phyloP scores from a whole-genome alignment of 345 rosid genomes.

The Melastoma malabathricum region DNA sequence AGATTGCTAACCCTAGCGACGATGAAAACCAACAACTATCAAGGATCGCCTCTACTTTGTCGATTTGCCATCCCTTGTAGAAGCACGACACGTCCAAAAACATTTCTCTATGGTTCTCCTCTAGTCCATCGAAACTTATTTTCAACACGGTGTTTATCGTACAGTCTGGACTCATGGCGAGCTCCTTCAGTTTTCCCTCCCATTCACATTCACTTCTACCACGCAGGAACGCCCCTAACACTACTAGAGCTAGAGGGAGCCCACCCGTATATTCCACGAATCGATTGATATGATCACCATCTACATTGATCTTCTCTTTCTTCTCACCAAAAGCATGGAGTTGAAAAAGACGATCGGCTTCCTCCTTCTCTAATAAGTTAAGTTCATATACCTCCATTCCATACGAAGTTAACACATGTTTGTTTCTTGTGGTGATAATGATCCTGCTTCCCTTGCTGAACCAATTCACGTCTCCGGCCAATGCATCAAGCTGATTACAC shows the following conservation, averaged over 20 bases:
- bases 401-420: background rate
- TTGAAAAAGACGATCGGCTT: too few species aligned
- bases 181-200: background rate
- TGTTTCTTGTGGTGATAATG: slow-evolving; percentile 2
- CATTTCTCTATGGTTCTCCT: slow-evolving; percentile 2
- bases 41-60: too few species aligned
- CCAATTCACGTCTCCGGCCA: background rate
- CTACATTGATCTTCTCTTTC: too few species aligned
- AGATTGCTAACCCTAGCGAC: too few species aligned
- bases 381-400: too few species aligned
- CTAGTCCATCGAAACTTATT: slow-evolving; percentile 7
- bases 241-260: slow-evolving; percentile 5
- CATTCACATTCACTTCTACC: background rate
- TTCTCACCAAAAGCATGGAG: too few species aligned
- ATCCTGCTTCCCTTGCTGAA: slow-evolving; percentile 3
- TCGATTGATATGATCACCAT: too few species aligned
- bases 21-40: too few species aligned
- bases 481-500: background rate
- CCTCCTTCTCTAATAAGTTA: too few species aligned
- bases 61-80: too few species aligned
- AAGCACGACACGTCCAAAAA: slow-evolving; percentile 14
- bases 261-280: slow-evolving; percentile 1
- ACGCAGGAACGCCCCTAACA: slow-evolving; percentile 6
- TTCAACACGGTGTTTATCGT: background rate
- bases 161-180: background rate